Evolutionary conservation across 805 yeast genomes (phyloP).

Genomic region (Hemisphaericaspora nanyangensis): DNA sequence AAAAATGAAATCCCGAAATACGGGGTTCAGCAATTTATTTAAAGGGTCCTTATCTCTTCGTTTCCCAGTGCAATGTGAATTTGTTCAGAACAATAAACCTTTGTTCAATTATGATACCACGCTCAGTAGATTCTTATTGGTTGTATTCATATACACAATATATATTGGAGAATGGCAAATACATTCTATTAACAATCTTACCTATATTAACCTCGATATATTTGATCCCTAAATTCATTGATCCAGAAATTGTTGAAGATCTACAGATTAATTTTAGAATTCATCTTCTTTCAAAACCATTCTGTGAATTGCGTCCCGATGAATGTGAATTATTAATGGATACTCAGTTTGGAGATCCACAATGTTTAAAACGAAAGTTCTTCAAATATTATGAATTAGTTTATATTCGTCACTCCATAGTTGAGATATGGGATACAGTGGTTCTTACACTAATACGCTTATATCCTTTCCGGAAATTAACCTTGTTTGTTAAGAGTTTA

Average conservation of each 20-base stretch:
- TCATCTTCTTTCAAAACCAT: slow-evolving; percentile 10
- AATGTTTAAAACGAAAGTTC: slow-evolving; percentile 3
- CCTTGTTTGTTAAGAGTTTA: not conserved
- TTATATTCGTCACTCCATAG: slow-evolving; percentile 13
- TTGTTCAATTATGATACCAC: too few relatives aligned
- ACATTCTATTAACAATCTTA: slow-evolving; percentile 4
- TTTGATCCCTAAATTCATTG: slow-evolving; percentile 4
- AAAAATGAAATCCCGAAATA: too few relatives aligned
- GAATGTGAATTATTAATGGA: slow-evolving; percentile 6
- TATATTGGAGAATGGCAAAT: slow-evolving; percentile 6
- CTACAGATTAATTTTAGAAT: slow-evolving; percentile 12
- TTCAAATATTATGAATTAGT: slow-evolving; percentile 15
- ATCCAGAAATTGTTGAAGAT: slow-evolving; percentile 12
- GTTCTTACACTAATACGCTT: not conserved
- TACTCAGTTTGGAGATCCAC: not conserved
- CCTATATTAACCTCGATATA: slow-evolving; percentile 6
- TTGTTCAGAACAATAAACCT: too few relatives aligned
- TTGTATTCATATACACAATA: too few relatives aligned
- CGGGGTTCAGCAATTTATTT: too few relatives aligned
- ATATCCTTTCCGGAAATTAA: not conserved
- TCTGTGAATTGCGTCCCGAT: slow-evolving; percentile 12
- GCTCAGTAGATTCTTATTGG: too few relatives aligned
- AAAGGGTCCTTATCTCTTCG: too few relatives aligned
- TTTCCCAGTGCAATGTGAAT: too few relatives aligned
- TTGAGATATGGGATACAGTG: slow-evolving; percentile 8